Percentiles rank a stretch among this genome's conserved stretches.
These are phyloP conservation scores for Nigrospora sphaerica DNA, from an alignment of 2,329 filamentous ascomycete species.

Conservation along the genomic window DNA sequence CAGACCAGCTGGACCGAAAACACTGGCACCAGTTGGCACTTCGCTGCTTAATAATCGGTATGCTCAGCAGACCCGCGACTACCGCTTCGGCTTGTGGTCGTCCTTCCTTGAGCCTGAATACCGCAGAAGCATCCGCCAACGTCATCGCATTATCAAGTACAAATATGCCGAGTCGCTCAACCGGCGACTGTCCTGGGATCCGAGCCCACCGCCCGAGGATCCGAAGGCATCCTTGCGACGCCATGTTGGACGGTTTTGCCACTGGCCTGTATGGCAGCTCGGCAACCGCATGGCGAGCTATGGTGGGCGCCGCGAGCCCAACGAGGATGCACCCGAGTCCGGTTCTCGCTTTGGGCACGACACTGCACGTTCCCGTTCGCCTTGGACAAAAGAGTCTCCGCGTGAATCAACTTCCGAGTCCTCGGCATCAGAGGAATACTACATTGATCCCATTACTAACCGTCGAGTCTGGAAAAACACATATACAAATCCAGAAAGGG, in stretches of 20 bases:
- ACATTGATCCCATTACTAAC: slow-evolving; percentile 49
- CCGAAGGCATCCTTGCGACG: slow-evolving; percentile 30
- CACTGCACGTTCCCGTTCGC: no score
- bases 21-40: slow-evolving; percentile 8
- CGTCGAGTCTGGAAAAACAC: slow-evolving; percentile 33
- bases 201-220: slow-evolving; percentile 24
- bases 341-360: no score
- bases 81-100: slow-evolving; percentile 42
- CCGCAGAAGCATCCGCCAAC: slow-evolving; percentile 35
- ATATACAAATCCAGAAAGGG: slow-evolving; percentile 6
- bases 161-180: slow-evolving; percentile 38
- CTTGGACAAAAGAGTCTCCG: no score
- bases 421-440: no score
- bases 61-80: slow-evolving; percentile 34
- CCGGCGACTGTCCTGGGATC: slow-evolving; percentile 39
- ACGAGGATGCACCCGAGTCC: no score
- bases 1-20: slow-evolving; percentile 8
- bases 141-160: slow-evolving; percentile 33
- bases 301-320: background rate
- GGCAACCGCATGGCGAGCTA: slow-evolving; percentile 5
- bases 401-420: no score
- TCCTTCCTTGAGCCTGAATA: slow-evolving; percentile 32
- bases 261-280: slow-evolving; percentile 16
- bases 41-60: slow-evolving; percentile 14
- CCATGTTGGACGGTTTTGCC: slow-evolving; percentile 32